A percentile compares a stretch with the other conserved stretches of the same genome.
phyloP scores from a whole-genome alignment of 495 filamentous ascomycete genomes.

The Letharia columbiana region DNA sequence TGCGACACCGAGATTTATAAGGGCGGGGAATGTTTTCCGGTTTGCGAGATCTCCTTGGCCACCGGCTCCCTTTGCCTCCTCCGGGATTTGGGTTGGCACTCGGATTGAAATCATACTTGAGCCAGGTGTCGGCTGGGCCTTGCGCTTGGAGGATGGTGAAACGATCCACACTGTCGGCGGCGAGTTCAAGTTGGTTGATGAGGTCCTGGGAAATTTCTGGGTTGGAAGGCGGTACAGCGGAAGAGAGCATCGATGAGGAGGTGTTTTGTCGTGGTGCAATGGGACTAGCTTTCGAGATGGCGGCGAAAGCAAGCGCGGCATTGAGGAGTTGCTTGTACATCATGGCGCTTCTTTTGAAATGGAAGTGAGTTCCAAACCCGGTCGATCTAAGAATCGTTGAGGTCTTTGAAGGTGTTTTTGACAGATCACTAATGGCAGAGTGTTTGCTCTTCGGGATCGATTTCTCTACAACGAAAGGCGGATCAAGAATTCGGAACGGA shows the following conservation, averaged over 20 bases:
- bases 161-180: constrained; percentile 26
- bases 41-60: constrained; percentile 30
- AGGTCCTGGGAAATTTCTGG: constrained; percentile 11
- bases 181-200: constrained; percentile 12
- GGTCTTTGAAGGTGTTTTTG: no score
- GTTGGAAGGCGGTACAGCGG: constrained; percentile 8
- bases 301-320: neutral
- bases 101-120: constrained; percentile 25
- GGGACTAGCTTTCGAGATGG: neutral
- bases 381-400: no score
- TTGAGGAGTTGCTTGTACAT: neutral
- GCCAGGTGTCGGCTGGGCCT: constrained; percentile 15
- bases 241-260: neutral
- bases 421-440: no score
- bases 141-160: constrained; percentile 27
- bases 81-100: constrained; percentile 28
- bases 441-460: no score
- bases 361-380: neutral
- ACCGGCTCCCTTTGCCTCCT: constrained; percentile 19
- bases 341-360: neutral
- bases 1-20: constrained; percentile 34
- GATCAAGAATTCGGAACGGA: no score
- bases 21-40: constrained; percentile 37
- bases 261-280: neutral
- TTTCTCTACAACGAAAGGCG: no score